These are phyloP conservation scores for Emergomyces orientalis DNA, from an alignment of 2,329 filamentous ascomycete genomes.

Conservation along the genomic window DNA sequence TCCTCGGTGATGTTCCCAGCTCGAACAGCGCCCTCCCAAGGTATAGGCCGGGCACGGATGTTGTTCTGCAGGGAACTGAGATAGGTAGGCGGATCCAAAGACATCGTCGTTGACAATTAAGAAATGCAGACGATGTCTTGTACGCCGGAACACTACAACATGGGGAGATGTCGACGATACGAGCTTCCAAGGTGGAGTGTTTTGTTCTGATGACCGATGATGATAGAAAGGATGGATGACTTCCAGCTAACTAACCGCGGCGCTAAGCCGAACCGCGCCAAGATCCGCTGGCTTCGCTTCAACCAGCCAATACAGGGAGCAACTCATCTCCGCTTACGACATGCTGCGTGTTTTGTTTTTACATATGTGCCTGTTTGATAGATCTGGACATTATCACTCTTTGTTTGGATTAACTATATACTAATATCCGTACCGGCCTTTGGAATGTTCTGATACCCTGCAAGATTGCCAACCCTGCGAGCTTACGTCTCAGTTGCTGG, in stretches of 20 bases:
- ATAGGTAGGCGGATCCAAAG: conserved; percentile 84
- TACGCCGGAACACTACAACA: neutral
- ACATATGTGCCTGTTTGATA: neutral
- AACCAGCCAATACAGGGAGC: neutral
- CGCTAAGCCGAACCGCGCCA: neutral
- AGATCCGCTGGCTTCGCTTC: neutral
- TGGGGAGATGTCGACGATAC: neutral
- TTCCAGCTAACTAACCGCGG: neutral
- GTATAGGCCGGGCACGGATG: conserved; percentile 89
- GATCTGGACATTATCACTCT: neutral
- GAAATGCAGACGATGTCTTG: neutral
- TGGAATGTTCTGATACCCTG: neutral
- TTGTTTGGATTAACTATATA: neutral
- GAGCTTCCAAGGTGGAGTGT: neutral
- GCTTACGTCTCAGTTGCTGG: neutral
- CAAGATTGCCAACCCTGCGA: neutral
- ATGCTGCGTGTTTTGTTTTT: neutral
- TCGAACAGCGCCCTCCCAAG: conserved; percentile 93
- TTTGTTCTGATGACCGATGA: neutral
- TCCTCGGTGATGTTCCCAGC: conserved; percentile 88
- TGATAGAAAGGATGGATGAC: neutral
- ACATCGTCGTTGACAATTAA: conserved; percentile 50
- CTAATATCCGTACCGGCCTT: neutral
- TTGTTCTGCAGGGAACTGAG: conserved; percentile 86
- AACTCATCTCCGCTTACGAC: neutral